Evolutionary conservation across 1,284 basidiomycete species (phyloP).

Genomic region (Marasmius oreades): DNA sequence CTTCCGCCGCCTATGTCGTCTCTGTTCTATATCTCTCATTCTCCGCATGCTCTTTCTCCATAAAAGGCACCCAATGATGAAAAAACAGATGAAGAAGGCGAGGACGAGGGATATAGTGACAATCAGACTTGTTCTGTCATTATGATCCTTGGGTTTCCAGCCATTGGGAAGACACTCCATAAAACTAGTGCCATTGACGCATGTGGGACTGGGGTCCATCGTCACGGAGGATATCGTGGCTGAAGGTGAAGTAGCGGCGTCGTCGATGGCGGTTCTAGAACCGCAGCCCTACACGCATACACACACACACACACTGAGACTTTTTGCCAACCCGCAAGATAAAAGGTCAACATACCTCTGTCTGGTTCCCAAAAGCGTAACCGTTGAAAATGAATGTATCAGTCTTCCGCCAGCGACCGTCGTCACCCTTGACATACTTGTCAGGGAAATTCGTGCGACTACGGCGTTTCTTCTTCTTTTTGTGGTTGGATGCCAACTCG

Average conservation of each 20-base stretch:
- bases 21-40: slow-evolving; percentile 36
- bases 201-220: slow-evolving; percentile 5
- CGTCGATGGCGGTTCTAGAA: slow-evolving; percentile 25
- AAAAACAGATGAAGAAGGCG: slow-evolving; percentile 49
- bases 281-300: slow-evolving; percentile 2
- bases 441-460: slow-evolving; percentile 40
- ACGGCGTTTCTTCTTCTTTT: neutral
- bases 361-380: slow-evolving; percentile 44
- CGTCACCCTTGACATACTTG: slow-evolving; percentile 50
- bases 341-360: slow-evolving; percentile 20
- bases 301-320: neutral
- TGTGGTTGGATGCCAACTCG: neutral
- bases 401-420: slow-evolving; percentile 60
- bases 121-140: slow-evolving; percentile 45
- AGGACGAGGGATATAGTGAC: slow-evolving; percentile 57
- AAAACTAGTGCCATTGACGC: slow-evolving; percentile 19
- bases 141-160: slow-evolving; percentile 38
- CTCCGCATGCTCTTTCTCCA: slow-evolving; percentile 51
- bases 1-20: slow-evolving; percentile 23
- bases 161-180: slow-evolving; percentile 51
- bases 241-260: slow-evolving; percentile 24
- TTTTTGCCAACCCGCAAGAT: slow-evolving; percentile 4
- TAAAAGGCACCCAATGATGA: slow-evolving; percentile 54
- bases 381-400: slow-evolving; percentile 61
- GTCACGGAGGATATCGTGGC: slow-evolving; percentile 17